Evolutionary conservation across 768 basidiomycete species (phyloP).

Genomic region (Coprinopsis cinerea): DNA sequence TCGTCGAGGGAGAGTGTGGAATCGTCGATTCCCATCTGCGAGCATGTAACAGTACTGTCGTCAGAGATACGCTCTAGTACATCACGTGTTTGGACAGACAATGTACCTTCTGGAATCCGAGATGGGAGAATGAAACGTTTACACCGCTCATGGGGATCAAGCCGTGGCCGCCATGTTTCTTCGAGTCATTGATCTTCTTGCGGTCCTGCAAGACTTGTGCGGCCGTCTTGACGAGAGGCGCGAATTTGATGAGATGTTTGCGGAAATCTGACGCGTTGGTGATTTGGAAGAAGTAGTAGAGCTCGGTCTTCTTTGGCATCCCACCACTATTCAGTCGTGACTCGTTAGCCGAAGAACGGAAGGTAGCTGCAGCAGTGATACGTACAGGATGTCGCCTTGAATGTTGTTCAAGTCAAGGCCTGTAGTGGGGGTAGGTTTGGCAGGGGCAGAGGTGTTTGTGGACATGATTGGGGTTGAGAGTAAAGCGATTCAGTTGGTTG

Average conservation of each 20-base stretch:
- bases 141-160: conserved; percentile 37
- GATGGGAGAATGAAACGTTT: conserved; percentile 50
- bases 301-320: conserved; percentile 48
- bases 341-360: neutral
- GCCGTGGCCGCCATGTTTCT: conserved; percentile 25
- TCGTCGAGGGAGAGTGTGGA: conserved; percentile 27
- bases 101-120: conserved; percentile 36
- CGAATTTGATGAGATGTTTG: conserved; percentile 32
- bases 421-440: neutral
- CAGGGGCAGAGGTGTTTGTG: too few species aligned
- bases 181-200: conserved; percentile 32
- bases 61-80: neutral
- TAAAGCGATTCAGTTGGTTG: too few species aligned
- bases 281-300: conserved; percentile 49
- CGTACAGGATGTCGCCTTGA: conserved; percentile 45
- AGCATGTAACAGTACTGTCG: neutral
- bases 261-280: conserved; percentile 38
- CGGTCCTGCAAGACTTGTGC: conserved; percentile 37
- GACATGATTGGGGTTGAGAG: too few species aligned
- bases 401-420: conserved; percentile 35
- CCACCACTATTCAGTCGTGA: conserved; percentile 29
- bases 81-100: neutral
- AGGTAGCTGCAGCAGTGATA: neutral
- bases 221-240: conserved; percentile 42
- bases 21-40: conserved; percentile 37